phyloP scores from a whole-genome alignment of 768 basidiomycete species.

The Termitomyces sp. region DNA sequence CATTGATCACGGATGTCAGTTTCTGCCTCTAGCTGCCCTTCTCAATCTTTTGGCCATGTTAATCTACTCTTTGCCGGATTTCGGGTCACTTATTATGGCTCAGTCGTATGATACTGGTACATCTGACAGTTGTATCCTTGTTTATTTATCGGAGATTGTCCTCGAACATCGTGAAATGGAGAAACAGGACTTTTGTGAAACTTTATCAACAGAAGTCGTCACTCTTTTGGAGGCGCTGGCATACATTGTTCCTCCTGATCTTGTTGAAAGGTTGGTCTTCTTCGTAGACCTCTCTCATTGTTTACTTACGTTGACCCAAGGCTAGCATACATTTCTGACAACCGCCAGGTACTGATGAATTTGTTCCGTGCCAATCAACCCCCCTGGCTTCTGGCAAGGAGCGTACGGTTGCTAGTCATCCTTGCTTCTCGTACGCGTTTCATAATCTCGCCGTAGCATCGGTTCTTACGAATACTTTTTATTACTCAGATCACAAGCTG shows the following conservation, averaged over 20 bases:
- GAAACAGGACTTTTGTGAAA: slow-evolving; percentile 20
- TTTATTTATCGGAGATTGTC: slow-evolving; percentile 36
- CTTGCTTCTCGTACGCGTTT: slow-evolving; percentile 48
- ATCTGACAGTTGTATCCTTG: slow-evolving; percentile 28
- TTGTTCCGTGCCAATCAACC: slow-evolving; percentile 51
- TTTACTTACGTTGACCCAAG: slow-evolving; percentile 4
- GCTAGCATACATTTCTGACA: slow-evolving; percentile 28
- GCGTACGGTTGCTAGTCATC: slow-evolving; percentile 44
- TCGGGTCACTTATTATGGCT: slow-evolving; percentile 32
- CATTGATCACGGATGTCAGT: slow-evolving; percentile 28
- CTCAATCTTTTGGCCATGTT: slow-evolving; percentile 48
- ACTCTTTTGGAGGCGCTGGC: slow-evolving; percentile 50
- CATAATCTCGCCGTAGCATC: background rate
- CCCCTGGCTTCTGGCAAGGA: slow-evolving; percentile 40
- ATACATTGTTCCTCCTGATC: slow-evolving; percentile 39
- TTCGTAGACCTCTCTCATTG: background rate
- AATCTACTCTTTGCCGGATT: slow-evolving; percentile 41
- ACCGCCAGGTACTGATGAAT: slow-evolving; percentile 34
- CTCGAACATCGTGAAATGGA: slow-evolving; percentile 30
- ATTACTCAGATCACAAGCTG: slow-evolving; percentile 32
- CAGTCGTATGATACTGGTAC: slow-evolving; percentile 16
- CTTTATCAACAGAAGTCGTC: slow-evolving; percentile 36
- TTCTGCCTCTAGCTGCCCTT: slow-evolving; percentile 39
- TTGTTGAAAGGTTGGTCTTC: slow-evolving; percentile 30
- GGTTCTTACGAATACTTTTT: background rate